Evolutionary conservation across 495 filamentous ascomycete species (phyloP), one percentile per base, ranked within the genome.

Genomic region (Hyaloscypha bicolor): DNA sequence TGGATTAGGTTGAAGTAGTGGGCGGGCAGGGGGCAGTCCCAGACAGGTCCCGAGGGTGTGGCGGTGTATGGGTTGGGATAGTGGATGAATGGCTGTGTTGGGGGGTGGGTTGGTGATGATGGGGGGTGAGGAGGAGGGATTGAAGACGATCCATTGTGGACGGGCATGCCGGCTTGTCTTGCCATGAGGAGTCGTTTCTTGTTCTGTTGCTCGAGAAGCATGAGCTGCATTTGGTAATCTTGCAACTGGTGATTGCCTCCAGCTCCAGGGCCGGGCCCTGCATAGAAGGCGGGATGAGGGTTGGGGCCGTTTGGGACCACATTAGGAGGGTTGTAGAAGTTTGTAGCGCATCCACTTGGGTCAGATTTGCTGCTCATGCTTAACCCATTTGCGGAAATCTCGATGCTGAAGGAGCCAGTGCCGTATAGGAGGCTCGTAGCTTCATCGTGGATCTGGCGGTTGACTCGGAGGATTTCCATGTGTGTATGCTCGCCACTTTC

Each of bases 171-270:
- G 71, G 97, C 92, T 79, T 97, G 93, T 77, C 97, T 94, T 77
- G 94, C 94, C 93, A 96, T 94, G 83, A 97, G 88, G 72, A 97
- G 79, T n/a, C 94, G 85, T 73, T 93, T 94, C 84, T 97, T 97
- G 72, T 97, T 97, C 76, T 97, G 94, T 80, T 98, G 94, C 78
- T 97, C 94, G 48, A 97, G 89, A 67, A 97, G 78, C 94, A 97
- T 97, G 76, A 97, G 81, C 74, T 97, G 94, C 94, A 97, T 96
- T 79, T 97, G 93, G 78, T 98, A 97, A 77, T 97, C 95, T 75
- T 97, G 93, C 59, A 97, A 82, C 48, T 93, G 92, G 76, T 96
- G 93, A 72, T 93, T 95, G 42, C 42, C 42, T 6, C 35, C 85
- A 63, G 35, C 25, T 25, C 25, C 25, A 25, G 25, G 1, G 2